Conservation (phyloP, 169 alveolate genomes). For the Cryptosporidium tyzzeri region DNA sequence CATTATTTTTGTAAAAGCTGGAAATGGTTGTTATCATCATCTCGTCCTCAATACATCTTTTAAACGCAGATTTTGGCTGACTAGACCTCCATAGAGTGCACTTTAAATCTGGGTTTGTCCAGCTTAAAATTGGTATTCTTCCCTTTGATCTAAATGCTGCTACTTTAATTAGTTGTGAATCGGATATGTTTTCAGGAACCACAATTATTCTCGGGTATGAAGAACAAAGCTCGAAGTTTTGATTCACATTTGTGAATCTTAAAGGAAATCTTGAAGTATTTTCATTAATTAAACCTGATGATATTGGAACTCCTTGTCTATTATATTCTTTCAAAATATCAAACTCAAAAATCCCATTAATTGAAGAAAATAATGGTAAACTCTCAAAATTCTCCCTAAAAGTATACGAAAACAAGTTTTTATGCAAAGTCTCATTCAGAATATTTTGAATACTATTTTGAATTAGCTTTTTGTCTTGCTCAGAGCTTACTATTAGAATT, state of each 20-base stretch:
- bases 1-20: constrained; percentile 49
- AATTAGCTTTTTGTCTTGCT: constrained; percentile 19
- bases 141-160: constrained; percentile 79
- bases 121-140: constrained; percentile 81
- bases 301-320: constrained; percentile 44
- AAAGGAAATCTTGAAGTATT: neutral
- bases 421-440: constrained; percentile 14
- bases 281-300: neutral
- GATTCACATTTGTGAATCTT: constrained; percentile 75
- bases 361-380: neutral
- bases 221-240: constrained; percentile 76
- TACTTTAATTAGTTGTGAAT: constrained; percentile 75
- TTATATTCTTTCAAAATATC: constrained; percentile 17
- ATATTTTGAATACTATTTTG: constrained; percentile 5
- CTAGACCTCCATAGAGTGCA: constrained; percentile 78
- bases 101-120: constrained; percentile 47
- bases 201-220: constrained; percentile 80
- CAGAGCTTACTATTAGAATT: constrained; percentile 24
- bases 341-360: constrained; percentile 7
- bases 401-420: constrained; percentile 19
- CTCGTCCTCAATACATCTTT: constrained; percentile 78
- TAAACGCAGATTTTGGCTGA: constrained; percentile 77
- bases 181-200: constrained; percentile 78
- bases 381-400: constrained; percentile 2
- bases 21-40: constrained; percentile 69